These are phyloP conservation scores for Rubia peregrina DNA, from an alignment of 305 asterid species.

Conservation along the genomic window DNA sequence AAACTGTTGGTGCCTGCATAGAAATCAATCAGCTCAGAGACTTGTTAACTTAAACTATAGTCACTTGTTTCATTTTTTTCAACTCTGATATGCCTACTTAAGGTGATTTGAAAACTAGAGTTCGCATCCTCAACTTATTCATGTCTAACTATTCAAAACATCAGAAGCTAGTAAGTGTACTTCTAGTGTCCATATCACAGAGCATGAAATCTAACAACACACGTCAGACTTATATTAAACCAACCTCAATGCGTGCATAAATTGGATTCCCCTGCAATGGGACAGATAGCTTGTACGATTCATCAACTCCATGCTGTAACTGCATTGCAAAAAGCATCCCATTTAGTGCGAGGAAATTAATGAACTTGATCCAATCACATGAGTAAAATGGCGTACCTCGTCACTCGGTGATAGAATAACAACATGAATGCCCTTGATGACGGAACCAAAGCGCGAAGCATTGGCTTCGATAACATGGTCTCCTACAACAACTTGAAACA, in stretches of 20 bases:
- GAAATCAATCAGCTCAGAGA: conserved; percentile 1
- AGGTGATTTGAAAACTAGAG: neutral
- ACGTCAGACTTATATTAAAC: conserved; percentile 7
- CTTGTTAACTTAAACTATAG: too few species aligned
- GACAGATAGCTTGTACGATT: conserved; percentile 59
- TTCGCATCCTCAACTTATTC: neutral
- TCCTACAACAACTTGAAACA: conserved; percentile 36
- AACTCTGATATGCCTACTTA: too few species aligned
- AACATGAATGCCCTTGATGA: conserved; percentile 65
- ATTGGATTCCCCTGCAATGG: conserved; percentile 46
- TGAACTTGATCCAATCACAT: too few species aligned
- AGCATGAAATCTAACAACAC: neutral
- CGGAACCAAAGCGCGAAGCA: conserved; percentile 23
- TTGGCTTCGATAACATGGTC: conserved; percentile 47
- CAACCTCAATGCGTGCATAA: conserved; percentile 67
- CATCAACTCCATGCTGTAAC: conserved; percentile 73
- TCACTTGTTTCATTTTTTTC: too few species aligned
- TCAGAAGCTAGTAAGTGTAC: neutral
- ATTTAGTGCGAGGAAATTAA: too few species aligned
- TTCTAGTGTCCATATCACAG: neutral
- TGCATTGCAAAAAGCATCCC: conserved; percentile 23
- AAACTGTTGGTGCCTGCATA: conserved; percentile 79
- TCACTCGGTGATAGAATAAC: conserved; percentile 54
- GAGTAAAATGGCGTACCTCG: conserved; percentile 37
- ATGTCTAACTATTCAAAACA: neutral